phyloP scores from a whole-genome alignment of 2,329 filamentous ascomycete genomes.

The Dissoconium aciculare region DNA sequence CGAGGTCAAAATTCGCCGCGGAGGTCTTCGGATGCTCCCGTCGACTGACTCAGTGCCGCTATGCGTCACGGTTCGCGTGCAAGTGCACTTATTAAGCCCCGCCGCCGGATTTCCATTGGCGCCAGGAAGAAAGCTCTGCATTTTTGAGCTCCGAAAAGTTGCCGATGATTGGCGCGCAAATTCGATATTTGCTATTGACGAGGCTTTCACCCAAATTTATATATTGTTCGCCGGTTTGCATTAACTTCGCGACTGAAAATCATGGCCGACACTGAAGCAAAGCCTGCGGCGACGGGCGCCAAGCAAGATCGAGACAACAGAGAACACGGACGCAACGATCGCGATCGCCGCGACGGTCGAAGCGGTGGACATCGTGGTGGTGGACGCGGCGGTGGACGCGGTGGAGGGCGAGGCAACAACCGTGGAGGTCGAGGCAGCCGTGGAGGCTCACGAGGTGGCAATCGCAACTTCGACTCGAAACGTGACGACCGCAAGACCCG shows the following conservation, averaged over 20 bases:
- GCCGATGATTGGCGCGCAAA: too few species aligned
- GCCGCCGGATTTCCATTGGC: background rate
- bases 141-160: too few species aligned
- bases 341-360: conserved; percentile 9
- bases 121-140: background rate
- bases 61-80: too few species aligned
- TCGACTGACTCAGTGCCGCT: background rate
- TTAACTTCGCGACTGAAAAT: conserved; percentile 1
- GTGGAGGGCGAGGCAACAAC: conserved; percentile 4
- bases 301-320: conserved; percentile 8
- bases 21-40: background rate
- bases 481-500: conserved; percentile 9
- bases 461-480: conserved; percentile 6
- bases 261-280: conserved; percentile 12
- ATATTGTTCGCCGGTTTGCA: too few species aligned
- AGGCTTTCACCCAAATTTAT: too few species aligned
- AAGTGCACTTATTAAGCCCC: background rate
- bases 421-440: conserved; percentile 7
- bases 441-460: conserved; percentile 3
- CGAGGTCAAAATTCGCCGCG: background rate
- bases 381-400: conserved; percentile 5
- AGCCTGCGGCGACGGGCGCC: conserved; percentile 6
- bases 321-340: conserved; percentile 6
- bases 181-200: too few species aligned
- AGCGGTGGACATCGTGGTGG: conserved; percentile 7